Base-by-base conservation (phyloP, 2,329 filamentous ascomycete genomes). In the Dryadomyces quercus-mongolicae region DNA sequence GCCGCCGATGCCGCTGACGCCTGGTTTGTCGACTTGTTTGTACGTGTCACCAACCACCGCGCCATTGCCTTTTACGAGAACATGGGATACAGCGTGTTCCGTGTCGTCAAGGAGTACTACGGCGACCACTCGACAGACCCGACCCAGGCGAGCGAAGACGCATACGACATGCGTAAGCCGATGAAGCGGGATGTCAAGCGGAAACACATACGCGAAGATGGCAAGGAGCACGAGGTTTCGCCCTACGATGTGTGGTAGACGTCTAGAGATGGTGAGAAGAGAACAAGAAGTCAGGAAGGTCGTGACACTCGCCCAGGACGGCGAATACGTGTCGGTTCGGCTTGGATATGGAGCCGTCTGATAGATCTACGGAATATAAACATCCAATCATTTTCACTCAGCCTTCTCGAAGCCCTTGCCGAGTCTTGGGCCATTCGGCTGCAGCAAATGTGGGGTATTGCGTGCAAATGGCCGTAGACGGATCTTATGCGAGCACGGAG, bases 21-120 rank as follows among this genome's bases (percentile, higher is more conserved):
- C 48, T 97, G 89, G 87, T 98, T 98, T 66, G 87, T 97, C 47
- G 93, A 98, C 68, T 71, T 98, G 51, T 98, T 95, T 65, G 93
- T 98, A 48, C 78, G 93, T 46, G 85, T 84, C 59, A 91, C 89
- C 64, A 98, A 98, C 68, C 77, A 82, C 63, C 84, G 88, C 59
- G 93, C 93, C 7, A 91, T 96, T 63, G 77, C 80, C 51, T 84
- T 98, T 69, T 98, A 98, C 68, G 84, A 86, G 67, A 86, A 81
- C 61, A 84, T 97, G 79, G 93, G 93, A 60, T 95, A 98, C 67
- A 90, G 82, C 56, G 86, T 97, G 49, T 98, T 86, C 70, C 78
- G 93, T 48, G 81, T 88, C 10, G 92, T 98, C 47, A 83, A 89
- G 62, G 86, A 86, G 63, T 98, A 98, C 69, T 98, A 98, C 65